These are phyloP conservation scores for Pleoardoris graminearum DNA, from an alignment of 2,329 filamentous ascomycete genomes.

Conservation along the genomic window DNA sequence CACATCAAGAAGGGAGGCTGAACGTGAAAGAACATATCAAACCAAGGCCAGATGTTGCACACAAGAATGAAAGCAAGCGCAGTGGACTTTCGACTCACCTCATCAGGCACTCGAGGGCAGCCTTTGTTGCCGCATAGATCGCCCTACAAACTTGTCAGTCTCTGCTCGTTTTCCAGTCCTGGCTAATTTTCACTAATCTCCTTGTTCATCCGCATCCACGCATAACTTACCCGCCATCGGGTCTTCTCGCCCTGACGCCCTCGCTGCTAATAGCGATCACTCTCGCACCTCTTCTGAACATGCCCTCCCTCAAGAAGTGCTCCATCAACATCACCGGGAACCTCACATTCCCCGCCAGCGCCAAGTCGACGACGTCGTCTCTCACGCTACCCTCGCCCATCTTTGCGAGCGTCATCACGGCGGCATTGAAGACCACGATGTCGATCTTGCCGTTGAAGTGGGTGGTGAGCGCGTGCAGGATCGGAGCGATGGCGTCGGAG, in stretches of 20 bases:
- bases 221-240: constrained; percentile 21
- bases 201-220: too few relatives aligned
- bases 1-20: too few relatives aligned
- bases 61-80: background rate
- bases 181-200: too few relatives aligned
- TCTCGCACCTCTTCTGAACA: constrained; percentile 12
- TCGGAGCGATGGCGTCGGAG: background rate
- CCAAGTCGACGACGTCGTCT: constrained; percentile 12
- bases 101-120: constrained; percentile 23
- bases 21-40: too few relatives aligned
- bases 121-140: constrained; percentile 24
- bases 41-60: too few relatives aligned
- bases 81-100: constrained; percentile 10
- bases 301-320: constrained; percentile 7
- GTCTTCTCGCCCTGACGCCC: constrained; percentile 18
- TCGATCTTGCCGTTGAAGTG: constrained; percentile 18
- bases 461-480: constrained; percentile 12
- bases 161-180: background rate
- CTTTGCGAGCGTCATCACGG: constrained; percentile 22
- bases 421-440: constrained; percentile 24
- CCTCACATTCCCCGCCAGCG: constrained; percentile 19
- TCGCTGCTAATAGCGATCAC: constrained; percentile 23
- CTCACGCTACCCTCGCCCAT: constrained; percentile 19
- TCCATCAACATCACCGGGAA: constrained; percentile 23
- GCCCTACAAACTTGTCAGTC: constrained; percentile 9